Conservation (phyloP, 345 rosid species). For the Ceriops tagal region DNA sequence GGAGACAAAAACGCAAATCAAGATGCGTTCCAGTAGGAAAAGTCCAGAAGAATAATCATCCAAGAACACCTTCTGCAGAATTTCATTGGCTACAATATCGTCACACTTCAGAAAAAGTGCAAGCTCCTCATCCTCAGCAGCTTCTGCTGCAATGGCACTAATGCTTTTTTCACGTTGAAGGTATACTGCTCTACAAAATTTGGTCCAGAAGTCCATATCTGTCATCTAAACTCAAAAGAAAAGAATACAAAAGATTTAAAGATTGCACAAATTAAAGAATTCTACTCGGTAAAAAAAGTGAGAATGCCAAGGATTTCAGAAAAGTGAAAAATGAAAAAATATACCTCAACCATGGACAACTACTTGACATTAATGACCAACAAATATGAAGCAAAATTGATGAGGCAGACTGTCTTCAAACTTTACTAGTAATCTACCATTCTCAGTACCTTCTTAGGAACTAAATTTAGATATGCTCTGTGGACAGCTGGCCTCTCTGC, state of each 20-base stretch:
- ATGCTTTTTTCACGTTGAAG: conserved; percentile 72
- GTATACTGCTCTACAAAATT: conserved; percentile 91
- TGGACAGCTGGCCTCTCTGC: conserved; percentile 96
- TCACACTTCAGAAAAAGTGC: conserved; percentile 86
- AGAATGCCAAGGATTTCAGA: background rate
- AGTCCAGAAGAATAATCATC: conserved; percentile 7
- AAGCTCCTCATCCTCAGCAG: conserved; percentile 98
- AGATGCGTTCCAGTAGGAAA: conserved; percentile 1
- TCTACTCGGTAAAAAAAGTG: no score
- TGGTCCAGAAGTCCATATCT: conserved; percentile 90
- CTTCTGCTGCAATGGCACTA: conserved; percentile 84
- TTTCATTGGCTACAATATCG: conserved; percentile 76
- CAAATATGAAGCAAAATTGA: conserved; percentile 3
- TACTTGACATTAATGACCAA: background rate
- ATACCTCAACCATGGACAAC: background rate
- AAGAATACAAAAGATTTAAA: conserved; percentile 4
- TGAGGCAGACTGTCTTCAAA: conserved; percentile 9
- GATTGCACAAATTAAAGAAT: no score
- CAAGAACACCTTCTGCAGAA: conserved; percentile 62
- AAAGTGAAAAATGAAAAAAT: background rate
- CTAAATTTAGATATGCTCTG: conserved; percentile 69
- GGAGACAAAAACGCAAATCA: conserved; percentile 10
- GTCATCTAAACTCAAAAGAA: conserved; percentile 54
- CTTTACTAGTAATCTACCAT: background rate
- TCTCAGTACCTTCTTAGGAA: conserved; percentile 78